Percentiles rank a stretch among this genome's conserved stretches.
Conservation (phyloP, 306 rosid genomes). For the Trifolium repens region DNA sequence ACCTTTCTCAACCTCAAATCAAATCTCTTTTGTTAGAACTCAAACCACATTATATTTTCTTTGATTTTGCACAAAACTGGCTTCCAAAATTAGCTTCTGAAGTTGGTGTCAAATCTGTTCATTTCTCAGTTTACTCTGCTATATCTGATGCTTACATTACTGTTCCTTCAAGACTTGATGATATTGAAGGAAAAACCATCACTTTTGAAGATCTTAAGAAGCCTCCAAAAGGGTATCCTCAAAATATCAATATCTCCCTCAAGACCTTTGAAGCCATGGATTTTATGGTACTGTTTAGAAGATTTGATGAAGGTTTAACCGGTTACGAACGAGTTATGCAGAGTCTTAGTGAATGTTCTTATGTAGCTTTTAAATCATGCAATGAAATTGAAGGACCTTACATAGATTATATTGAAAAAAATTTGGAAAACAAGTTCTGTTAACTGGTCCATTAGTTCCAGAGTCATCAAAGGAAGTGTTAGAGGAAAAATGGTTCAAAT, state of each 20-base stretch:
- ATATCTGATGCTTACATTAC: conserved; percentile 44
- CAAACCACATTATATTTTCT: conserved; percentile 53
- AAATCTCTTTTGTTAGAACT: conserved; percentile 48
- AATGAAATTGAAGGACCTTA: conserved; percentile 52
- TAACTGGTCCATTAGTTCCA: conserved; percentile 56
- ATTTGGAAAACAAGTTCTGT: conserved; percentile 34
- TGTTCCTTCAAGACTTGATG: conserved; percentile 42
- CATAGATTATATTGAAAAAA: conserved; percentile 46
- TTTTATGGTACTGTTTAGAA: conserved; percentile 42
- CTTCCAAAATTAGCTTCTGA: conserved; percentile 58
- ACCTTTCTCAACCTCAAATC: conserved; percentile 47
- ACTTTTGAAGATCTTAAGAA: conserved; percentile 44
- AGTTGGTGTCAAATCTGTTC: conserved; percentile 49
- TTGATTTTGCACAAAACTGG: conserved; percentile 64
- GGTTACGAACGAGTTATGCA: conserved; percentile 45
- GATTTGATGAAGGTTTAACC: conserved; percentile 35
- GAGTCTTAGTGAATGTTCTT: conserved; percentile 42
- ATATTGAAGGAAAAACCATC: conserved; percentile 26
- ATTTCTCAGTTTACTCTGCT: conserved; percentile 47
- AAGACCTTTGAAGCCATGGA: conserved; percentile 48
- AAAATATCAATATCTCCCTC: conserved; percentile 32
- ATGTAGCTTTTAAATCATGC: conserved; percentile 44
- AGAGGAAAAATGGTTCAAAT: conserved; percentile 45
- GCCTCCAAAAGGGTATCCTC: conserved; percentile 51
- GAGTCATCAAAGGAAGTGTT: conserved; percentile 43